Base-by-base conservation (phyloP, 768 basidiomycete species). In the Tricholoma sp. region DNA sequence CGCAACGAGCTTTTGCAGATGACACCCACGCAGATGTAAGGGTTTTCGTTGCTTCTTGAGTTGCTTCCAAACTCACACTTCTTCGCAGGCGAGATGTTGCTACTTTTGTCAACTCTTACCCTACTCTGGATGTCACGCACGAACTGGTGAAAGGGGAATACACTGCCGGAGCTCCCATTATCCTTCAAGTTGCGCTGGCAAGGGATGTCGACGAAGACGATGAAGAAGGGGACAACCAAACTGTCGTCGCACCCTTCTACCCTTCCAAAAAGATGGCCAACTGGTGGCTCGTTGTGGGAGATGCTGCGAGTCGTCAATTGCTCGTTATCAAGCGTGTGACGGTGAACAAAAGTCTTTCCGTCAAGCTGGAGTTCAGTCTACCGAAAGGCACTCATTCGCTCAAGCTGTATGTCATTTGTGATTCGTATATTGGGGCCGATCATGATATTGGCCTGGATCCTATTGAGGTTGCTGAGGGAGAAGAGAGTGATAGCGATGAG, bases 241-340 rank as follows among this genome's bases (percentile, higher is more conserved):
- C 76, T 3, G 95, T 95, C 32, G 81, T 98, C n/a, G 96, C 97
- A 0, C 95, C 97, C 0, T 90, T 86, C 74, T 98, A 90, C 76
- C 96, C 96, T 0, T 77, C 74, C 54, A 88, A 87, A 72, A 98
- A 98, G 78, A 83, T 93, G 71, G 85, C 90, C 56, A 94, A 94
- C 66, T 98, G 95, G 96, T 98, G 95, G 95, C 80, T 98, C 32
- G 94, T 98, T 49, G 80, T 98, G 11, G 94, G 93, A n/a, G 90
- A 95, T 53, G 79, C 87, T 5, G 76, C 76, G 32, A 85, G 83
- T n/a, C 83, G 85, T 35, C 89, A 93, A 63, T 76, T 99, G 11
- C 86, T 93, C 4, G 77, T 91, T 73, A 76, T 86, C 74, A 96
- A 97, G 76, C 88, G 88, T 43, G 91, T 98, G 29, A 96, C 96